Evolutionary conservation across 306 rosid genomes (phyloP).

Genomic region (Gleditsia sinensis): DNA sequence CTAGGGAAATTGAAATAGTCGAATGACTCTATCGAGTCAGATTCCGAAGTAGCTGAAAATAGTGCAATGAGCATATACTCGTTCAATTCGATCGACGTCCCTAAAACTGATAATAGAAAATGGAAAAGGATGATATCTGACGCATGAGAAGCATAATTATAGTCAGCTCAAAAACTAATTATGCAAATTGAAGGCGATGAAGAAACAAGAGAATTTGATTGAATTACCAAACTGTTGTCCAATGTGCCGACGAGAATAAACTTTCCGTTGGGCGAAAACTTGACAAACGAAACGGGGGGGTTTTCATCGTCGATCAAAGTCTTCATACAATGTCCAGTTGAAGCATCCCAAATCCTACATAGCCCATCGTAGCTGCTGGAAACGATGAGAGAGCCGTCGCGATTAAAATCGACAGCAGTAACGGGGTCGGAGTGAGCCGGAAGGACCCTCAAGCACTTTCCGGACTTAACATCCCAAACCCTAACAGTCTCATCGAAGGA

Average conservation of each 20-base stretch:
- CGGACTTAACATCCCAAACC: constrained; percentile 90
- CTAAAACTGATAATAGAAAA: neutral
- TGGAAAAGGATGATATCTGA: neutral
- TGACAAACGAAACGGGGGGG: constrained; percentile 92
- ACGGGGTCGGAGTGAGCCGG: constrained; percentile 98
- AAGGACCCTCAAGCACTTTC: constrained; percentile 81
- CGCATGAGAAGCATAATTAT: neutral
- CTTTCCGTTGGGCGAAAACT: constrained; percentile 87
- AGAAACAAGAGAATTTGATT: neutral
- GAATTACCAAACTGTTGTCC: constrained; percentile 75
- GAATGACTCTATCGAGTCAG: neutral
- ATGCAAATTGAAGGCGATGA: neutral
- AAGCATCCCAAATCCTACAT: constrained; percentile 86
- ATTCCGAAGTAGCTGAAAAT: neutral
- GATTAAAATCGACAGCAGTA: constrained; percentile 86
- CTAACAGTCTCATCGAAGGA: constrained; percentile 97
- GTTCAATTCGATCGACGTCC: neutral
- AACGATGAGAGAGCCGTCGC: constrained; percentile 80
- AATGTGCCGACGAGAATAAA: constrained; percentile 92
- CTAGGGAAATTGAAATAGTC: neutral
- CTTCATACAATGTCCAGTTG: constrained; percentile 93
- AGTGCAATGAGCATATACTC: neutral
- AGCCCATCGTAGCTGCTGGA: constrained; percentile 97
- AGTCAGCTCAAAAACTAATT: neutral
- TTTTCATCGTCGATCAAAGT: constrained; percentile 93